These are phyloP conservation scores for Prunus davidiana DNA, from an alignment of 306 rosid species.

Conservation along the genomic window DNA sequence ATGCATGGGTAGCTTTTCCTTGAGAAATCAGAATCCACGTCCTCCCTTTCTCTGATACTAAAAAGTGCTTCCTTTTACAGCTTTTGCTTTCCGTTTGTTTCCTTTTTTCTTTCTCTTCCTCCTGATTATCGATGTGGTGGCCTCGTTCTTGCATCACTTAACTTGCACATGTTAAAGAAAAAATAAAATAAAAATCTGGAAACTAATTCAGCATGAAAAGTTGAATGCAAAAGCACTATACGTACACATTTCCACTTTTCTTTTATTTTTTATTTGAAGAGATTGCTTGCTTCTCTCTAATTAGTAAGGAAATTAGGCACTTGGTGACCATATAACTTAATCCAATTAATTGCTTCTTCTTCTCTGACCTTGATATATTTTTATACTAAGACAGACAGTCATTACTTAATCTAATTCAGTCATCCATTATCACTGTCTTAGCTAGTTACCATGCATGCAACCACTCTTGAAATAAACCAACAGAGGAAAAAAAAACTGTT, in stretches of 20 bases:
- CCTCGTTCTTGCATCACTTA: slow-evolving; percentile 9
- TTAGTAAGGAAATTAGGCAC: no score
- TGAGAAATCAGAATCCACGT: slow-evolving; percentile 28
- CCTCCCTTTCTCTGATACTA: slow-evolving; percentile 37
- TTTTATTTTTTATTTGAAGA: no score
- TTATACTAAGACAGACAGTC: no score
- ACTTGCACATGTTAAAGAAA: slow-evolving; percentile 3
- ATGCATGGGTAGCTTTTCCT: slow-evolving; percentile 25
- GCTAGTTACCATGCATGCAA: no score
- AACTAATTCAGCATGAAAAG: slow-evolving; percentile 14
- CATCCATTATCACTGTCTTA: no score
- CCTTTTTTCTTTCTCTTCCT: slow-evolving; percentile 26
- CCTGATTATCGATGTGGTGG: slow-evolving; percentile 30
- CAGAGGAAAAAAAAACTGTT: no score
- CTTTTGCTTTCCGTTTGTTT: slow-evolving; percentile 47
- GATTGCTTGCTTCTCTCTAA: no score
- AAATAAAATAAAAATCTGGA: not conserved
- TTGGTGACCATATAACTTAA: no score
- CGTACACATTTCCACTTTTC: not conserved
- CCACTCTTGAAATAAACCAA: no score
- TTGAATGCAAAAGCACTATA: not conserved
- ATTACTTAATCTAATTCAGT: no score
- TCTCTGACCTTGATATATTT: no score
- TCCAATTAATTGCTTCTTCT: no score
- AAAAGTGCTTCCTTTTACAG: slow-evolving; percentile 43